phyloP scores from a whole-genome alignment of 177 flowering plant species.

The Vitis hybrid region DNA sequence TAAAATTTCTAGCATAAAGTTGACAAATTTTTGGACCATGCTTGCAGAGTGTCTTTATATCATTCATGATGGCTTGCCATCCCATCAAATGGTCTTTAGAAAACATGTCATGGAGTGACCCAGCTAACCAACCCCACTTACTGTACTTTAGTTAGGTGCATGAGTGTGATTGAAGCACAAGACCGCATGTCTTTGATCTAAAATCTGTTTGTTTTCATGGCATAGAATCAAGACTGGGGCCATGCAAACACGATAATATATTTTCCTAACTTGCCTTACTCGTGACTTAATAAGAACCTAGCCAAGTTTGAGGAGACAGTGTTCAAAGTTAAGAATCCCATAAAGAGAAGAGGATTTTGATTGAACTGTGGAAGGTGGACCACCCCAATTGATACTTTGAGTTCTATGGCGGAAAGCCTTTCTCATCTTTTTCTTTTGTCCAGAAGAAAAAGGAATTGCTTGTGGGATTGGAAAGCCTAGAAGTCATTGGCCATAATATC shows the following conservation, averaged over 20 bases:
- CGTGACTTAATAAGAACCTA: background rate
- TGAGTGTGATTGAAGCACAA: slow-evolving; percentile 8
- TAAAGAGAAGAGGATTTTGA: background rate
- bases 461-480: background rate
- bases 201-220: slow-evolving; percentile 11
- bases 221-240: background rate
- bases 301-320: background rate
- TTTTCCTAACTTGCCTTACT: background rate
- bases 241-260: background rate
- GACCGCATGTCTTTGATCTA: background rate
- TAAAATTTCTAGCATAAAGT: background rate
- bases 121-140: slow-evolving; percentile 6
- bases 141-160: slow-evolving; percentile 7
- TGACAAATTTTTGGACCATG: background rate
- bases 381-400: slow-evolving; percentile 6
- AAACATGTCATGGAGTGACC: slow-evolving; percentile 4
- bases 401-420: background rate
- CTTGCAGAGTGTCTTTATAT: background rate
- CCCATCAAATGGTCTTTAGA: background rate
- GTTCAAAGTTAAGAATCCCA: slow-evolving; percentile 2
- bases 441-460: background rate
- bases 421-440: too few species aligned
- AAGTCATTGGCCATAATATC: background rate
- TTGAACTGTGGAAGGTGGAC: slow-evolving; percentile 7
- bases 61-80: background rate